These are phyloP conservation scores for Boletus sp. DNA, from an alignment of 768 basidiomycete species.

Conservation along the genomic window DNA sequence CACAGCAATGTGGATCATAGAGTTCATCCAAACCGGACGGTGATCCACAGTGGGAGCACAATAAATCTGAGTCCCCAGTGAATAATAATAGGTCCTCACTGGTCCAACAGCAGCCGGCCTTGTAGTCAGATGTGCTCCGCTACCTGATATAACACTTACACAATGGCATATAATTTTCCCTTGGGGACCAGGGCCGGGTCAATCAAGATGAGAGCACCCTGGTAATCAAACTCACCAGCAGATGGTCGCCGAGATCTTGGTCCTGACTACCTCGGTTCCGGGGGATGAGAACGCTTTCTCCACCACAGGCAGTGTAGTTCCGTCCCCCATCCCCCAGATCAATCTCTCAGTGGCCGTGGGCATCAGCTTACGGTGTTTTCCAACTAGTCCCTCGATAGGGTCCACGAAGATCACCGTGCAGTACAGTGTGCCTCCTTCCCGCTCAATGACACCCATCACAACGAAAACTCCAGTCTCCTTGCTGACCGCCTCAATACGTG, in stretches of 20 bases:
- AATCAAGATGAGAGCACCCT: neutral
- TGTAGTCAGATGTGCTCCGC: neutral
- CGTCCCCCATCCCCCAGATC: conserved; percentile 63
- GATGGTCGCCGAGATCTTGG: conserved; percentile 54
- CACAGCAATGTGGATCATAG: conserved; percentile 61
- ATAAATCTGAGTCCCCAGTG: conserved; percentile 55
- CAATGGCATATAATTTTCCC: conserved; percentile 72
- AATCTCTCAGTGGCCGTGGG: conserved; percentile 60
- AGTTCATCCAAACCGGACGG: conserved; percentile 51
- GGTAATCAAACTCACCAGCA: conserved; percentile 45
- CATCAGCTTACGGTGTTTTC: conserved; percentile 61
- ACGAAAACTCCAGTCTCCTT: conserved; percentile 49
- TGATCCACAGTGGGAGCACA: conserved; percentile 67
- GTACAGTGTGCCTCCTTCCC: conserved; percentile 56
- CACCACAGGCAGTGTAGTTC: conserved; percentile 49
- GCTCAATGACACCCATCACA: conserved; percentile 59
- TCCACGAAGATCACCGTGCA: conserved; percentile 59
- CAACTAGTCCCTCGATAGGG: conserved; percentile 49
- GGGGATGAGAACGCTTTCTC: conserved; percentile 36
- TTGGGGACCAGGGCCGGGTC: conserved; percentile 18
- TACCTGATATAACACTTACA: conserved; percentile 32
- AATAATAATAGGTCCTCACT: conserved; percentile 62
- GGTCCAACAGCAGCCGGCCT: neutral
- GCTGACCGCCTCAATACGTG: conserved; percentile 47
- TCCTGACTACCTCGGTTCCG: conserved; percentile 24